These are phyloP conservation scores for Hyaloscypha variabilis DNA, from an alignment of 495 filamentous ascomycete genomes.

Conservation along the genomic window DNA sequence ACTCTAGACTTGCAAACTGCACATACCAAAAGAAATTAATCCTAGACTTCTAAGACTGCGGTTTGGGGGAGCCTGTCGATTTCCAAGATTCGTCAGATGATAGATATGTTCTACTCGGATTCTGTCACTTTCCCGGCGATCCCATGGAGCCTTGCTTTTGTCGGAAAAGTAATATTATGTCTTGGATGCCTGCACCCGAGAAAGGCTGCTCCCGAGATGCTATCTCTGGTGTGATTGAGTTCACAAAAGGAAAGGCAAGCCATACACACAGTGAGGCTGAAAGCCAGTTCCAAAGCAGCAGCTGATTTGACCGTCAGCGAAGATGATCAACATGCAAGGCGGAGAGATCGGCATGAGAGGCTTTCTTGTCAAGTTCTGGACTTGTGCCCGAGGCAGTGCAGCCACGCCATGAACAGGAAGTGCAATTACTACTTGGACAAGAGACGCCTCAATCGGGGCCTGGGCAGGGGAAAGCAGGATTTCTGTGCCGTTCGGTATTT, in stretches of 20 bases:
- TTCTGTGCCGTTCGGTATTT: neutral
- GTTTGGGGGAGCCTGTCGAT: neutral
- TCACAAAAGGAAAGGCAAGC: neutral
- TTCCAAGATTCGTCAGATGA: neutral
- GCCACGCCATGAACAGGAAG: neutral
- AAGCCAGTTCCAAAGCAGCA: neutral
- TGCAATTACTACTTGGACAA: too few relatives aligned
- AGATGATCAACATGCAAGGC: neutral
- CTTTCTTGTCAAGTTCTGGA: neutral
- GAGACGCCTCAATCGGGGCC: neutral
- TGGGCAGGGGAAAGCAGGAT: neutral
- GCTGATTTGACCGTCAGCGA: neutral
- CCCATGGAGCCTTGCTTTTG: neutral
- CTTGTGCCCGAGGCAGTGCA: neutral
- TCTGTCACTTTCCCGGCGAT: neutral
- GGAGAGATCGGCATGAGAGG: neutral
- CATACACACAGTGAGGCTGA: neutral
- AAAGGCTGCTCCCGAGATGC: neutral
- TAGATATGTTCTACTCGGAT: neutral
- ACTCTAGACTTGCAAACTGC: conserved; percentile 12
- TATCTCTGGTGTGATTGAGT: neutral
- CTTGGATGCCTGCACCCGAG: neutral
- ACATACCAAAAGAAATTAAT: conserved; percentile 4
- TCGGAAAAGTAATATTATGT: neutral
- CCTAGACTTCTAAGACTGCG: neutral